phyloP scores from a whole-genome alignment of 331 rosid genomes.

The Stylosanthes scabra region DNA sequence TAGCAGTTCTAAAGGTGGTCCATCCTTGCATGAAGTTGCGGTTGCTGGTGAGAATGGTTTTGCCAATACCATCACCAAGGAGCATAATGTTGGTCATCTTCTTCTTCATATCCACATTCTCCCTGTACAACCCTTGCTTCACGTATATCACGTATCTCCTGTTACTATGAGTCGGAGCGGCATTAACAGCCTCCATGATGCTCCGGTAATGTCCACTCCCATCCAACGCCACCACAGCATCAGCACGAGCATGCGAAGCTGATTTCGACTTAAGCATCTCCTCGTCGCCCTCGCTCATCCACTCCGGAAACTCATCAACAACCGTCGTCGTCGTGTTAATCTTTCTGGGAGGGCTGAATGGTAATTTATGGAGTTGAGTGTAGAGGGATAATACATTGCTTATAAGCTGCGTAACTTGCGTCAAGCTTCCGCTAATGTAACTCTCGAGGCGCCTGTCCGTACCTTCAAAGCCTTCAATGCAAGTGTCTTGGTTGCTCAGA shows the following conservation, averaged over 20 bases:
- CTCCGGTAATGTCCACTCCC: constrained; percentile 80
- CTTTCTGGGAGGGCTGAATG: constrained; percentile 56
- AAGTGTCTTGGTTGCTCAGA: constrained; percentile 92
- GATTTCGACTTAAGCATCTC: constrained; percentile 57
- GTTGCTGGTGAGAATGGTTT: constrained; percentile 70
- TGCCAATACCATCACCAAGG: constrained; percentile 86
- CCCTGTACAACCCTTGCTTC: constrained; percentile 76
- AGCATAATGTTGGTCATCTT: constrained; percentile 86
- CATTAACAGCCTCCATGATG: constrained; percentile 78
- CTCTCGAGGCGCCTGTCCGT: constrained; percentile 77
- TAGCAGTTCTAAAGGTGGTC: constrained; percentile 97
- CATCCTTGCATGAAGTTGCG: constrained; percentile 95
- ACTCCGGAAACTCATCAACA: constrained; percentile 56
- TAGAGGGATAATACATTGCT: constrained; percentile 78
- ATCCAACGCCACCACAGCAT: constrained; percentile 78
- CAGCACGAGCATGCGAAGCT: constrained; percentile 43
- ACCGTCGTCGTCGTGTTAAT: neutral
- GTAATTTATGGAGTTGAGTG: constrained; percentile 68
- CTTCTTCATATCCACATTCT: constrained; percentile 84
- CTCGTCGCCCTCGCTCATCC: constrained; percentile 77
- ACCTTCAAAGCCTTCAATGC: constrained; percentile 97
- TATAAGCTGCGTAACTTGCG: constrained; percentile 84
- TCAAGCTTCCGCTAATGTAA: constrained; percentile 79
- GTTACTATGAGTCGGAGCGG: constrained; percentile 66
- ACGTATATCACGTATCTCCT: constrained; percentile 73